These are phyloP conservation scores for Fistulinella staudtii DNA, from an alignment of 1,284 basidiomycete genomes.

Conservation along the genomic window DNA sequence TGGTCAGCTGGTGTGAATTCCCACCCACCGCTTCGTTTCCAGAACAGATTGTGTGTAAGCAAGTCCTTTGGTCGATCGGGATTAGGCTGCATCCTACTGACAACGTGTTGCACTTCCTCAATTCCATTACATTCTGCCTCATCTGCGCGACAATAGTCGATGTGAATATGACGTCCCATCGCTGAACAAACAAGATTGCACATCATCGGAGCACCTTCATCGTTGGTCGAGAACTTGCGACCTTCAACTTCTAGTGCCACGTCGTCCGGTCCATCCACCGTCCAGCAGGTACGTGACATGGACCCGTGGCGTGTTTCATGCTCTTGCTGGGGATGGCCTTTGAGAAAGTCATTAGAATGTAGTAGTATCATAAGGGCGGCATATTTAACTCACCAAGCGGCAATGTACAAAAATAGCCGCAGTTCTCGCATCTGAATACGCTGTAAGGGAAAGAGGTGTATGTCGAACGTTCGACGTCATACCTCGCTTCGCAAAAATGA, in stretches of 20 bases:
- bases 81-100: conserved; percentile 40
- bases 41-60: conserved; percentile 52
- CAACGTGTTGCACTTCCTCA: conserved; percentile 46
- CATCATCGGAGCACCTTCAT: conserved; percentile 63
- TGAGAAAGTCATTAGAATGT: neutral
- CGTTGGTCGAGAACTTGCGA: conserved; percentile 50
- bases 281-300: conserved; percentile 56
- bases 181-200: conserved; percentile 54
- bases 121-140: conserved; percentile 38
- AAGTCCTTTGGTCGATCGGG: conserved; percentile 48
- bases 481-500: conserved; percentile 52
- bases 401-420: conserved; percentile 56
- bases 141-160: conserved; percentile 51
- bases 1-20: neutral
- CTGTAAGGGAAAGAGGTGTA: neutral
- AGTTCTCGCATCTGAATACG: conserved; percentile 45
- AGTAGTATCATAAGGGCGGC: no score
- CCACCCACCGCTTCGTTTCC: conserved; percentile 49
- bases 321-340: conserved; percentile 56
- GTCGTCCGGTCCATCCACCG: conserved; percentile 47
- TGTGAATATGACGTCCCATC: conserved; percentile 52
- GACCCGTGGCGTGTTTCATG: conserved; percentile 64
- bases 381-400: conserved; percentile 42
- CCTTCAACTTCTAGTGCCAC: conserved; percentile 49
- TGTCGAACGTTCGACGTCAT: conserved; percentile 1